phyloP scores from a whole-genome alignment of 1,284 basidiomycete species.

The Mycosarcoma maydis region DNA sequence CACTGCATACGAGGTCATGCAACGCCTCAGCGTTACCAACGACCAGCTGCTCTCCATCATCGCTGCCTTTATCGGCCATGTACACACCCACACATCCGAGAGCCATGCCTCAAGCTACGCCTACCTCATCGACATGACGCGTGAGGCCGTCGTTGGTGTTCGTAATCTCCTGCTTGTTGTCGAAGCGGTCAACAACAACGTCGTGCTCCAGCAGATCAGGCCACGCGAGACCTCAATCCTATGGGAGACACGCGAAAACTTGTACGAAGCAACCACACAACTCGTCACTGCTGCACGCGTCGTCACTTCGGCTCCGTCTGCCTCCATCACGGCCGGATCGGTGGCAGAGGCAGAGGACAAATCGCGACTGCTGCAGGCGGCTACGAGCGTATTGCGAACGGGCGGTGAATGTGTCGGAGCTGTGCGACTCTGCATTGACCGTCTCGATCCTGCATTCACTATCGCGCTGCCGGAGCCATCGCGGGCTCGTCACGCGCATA shows the following conservation, averaged over 20 bases:
- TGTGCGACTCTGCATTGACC: conserved; percentile 54
- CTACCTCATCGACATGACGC: conserved; percentile 90
- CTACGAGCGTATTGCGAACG: conserved; percentile 81
- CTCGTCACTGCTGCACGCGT: conserved; percentile 84
- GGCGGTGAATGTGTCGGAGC: conserved; percentile 61
- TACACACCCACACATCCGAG: conserved; percentile 86
- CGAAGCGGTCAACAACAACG: conserved; percentile 72
- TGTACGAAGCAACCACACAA: conserved; percentile 85
- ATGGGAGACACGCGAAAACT: conserved; percentile 76
- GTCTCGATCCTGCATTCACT: conserved; percentile 36
- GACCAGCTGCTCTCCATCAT: conserved; percentile 82
- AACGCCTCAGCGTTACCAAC: conserved; percentile 72
- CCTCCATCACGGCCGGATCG: conserved; percentile 68
- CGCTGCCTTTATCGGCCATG: conserved; percentile 95
- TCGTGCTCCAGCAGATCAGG: conserved; percentile 34
- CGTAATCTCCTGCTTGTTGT: conserved; percentile 90
- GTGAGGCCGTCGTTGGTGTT: conserved; percentile 91
- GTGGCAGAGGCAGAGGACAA: conserved; percentile 81
- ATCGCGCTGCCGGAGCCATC: conserved; percentile 37
- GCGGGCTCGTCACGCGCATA: conserved; percentile 19
- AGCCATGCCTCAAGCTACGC: conserved; percentile 87
- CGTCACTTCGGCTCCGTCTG: conserved; percentile 69
- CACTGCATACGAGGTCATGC: conserved; percentile 72
- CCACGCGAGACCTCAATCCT: conserved; percentile 55
- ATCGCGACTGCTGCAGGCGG: conserved; percentile 78